phyloP scores from a whole-genome alignment of 306 rosid species.

The Sicyos edulis region DNA sequence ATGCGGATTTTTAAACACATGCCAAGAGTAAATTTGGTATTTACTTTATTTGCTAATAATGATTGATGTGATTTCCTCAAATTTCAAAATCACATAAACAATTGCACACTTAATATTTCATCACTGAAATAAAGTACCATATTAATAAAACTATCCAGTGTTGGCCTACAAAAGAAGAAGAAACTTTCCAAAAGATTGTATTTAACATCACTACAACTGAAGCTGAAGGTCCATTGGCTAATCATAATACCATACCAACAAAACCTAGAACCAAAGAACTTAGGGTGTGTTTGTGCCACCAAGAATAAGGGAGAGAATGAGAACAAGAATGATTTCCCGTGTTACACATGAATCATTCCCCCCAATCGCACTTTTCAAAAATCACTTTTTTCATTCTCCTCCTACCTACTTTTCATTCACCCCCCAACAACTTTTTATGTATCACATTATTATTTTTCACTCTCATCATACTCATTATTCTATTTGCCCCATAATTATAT shows the following conservation, averaged over 20 bases:
- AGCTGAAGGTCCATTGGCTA: neutral
- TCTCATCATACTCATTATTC: too few species aligned
- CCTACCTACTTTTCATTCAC: too few species aligned
- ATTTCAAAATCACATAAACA: neutral
- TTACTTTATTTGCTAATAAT: neutral
- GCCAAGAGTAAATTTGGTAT: neutral
- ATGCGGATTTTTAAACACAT: neutral
- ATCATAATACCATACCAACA: neutral
- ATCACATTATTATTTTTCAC: too few species aligned
- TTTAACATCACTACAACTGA: neutral
- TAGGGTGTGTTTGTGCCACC: too few species aligned
- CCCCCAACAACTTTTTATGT: too few species aligned
- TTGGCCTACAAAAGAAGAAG: too few species aligned
- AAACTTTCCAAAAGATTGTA: neutral
- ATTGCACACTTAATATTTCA: neutral
- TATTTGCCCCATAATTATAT: too few species aligned
- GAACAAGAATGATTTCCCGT: too few species aligned
- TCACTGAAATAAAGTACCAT: neutral
- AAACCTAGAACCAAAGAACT: neutral
- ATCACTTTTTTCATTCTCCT: too few species aligned
- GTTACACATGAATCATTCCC: too few species aligned
- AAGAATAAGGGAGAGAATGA: too few species aligned
- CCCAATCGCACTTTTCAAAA: too few species aligned
- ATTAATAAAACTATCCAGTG: neutral
- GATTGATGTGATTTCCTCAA: neutral